Base-by-base conservation (phyloP, 371 early-diverging fungal genomes). In the Mortierella sp. region DNA sequence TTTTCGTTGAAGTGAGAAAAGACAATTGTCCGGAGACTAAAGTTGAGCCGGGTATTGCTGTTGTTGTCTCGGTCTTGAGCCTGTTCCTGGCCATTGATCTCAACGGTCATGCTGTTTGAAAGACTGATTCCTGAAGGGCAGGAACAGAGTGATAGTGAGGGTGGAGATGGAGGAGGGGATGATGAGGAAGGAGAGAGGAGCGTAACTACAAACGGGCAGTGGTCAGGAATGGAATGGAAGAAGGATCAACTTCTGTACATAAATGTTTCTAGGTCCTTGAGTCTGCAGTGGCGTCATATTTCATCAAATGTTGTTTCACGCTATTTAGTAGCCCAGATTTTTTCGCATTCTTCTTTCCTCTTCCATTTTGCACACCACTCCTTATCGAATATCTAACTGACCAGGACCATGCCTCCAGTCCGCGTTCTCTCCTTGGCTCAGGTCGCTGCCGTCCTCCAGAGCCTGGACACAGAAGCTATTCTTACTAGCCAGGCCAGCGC, bases 1-100 rank as follows among this genome's bases (percentile, higher is more conserved):
- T 76, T 76, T 53, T 76, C 78, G 51, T 70, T 70, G 51, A 31
- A 76, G 61, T 76, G 78, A 9, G 78, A 76, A n/a, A 76, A 64
- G 58, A 42, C 24, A 39, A 76, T 70, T 27, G 65, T 32, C 14
- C 51, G 53, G 28, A 75, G 56, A 12, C 21, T 47, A 19, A 55
- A 55, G 49, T 34, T 37, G 46, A 66, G 42, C 21, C 48, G 39
- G 31, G 19, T 28, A 30, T 55, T 49, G 37, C 39, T 44, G 51
- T 28, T 23, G 11, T 21, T 4, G 41, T 39, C 54, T 15, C 19
- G 34, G 30, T 31, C 14, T 19, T 28, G 32, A 26, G 11, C 46
- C 30, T 49, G 47, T 19, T 50, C 34, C 28, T 43, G 42, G 17
- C 26, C 23, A 24, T 15, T 30, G 37, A 14, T 46, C 32, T 30